These are phyloP conservation scores for Paraurostyla sp. DNA, from an alignment of 73 alveolate species.

Conservation along the genomic window DNA sequence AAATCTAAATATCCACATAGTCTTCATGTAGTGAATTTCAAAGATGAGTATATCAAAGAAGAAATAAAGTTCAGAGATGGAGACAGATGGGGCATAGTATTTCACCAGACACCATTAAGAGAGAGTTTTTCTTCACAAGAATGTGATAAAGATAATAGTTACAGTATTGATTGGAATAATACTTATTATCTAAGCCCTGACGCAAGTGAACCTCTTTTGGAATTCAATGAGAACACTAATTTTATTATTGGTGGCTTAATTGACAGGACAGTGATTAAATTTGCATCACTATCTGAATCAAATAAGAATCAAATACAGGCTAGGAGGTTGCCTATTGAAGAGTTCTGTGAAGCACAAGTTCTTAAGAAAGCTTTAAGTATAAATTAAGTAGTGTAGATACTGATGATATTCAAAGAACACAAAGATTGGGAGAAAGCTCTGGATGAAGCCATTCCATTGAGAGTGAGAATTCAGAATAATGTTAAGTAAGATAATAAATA, in stretches of 20 bases:
- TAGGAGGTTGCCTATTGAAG: not conserved
- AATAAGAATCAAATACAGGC: not conserved
- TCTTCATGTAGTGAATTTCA: not conserved
- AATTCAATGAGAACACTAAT: not conserved
- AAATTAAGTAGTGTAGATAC: not conserved
- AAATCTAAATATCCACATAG: not conserved
- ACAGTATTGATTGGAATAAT: not conserved
- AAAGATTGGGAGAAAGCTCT: constrained; percentile 26
- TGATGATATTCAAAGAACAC: constrained; percentile 10
- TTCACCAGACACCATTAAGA: not conserved
- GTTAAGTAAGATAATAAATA: not conserved
- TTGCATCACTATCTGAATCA: constrained; percentile 10
- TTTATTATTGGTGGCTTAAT: constrained; percentile 8
- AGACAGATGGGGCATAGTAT: not conserved
- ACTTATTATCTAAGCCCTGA: constrained; percentile 8
- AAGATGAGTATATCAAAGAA: not conserved
- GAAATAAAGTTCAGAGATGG: not conserved
- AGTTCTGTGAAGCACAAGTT: not conserved
- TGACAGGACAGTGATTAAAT: constrained; percentile 2
- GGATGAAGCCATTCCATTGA: constrained; percentile 4
- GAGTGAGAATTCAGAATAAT: not conserved
- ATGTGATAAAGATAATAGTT: not conserved
- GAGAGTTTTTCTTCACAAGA: not conserved
- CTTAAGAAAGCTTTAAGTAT: constrained; percentile 14
- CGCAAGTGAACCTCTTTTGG: not conserved